Conservation (phyloP, 2,329 filamentous ascomycete species). For the Aspergillus thermomutatus region DNA sequence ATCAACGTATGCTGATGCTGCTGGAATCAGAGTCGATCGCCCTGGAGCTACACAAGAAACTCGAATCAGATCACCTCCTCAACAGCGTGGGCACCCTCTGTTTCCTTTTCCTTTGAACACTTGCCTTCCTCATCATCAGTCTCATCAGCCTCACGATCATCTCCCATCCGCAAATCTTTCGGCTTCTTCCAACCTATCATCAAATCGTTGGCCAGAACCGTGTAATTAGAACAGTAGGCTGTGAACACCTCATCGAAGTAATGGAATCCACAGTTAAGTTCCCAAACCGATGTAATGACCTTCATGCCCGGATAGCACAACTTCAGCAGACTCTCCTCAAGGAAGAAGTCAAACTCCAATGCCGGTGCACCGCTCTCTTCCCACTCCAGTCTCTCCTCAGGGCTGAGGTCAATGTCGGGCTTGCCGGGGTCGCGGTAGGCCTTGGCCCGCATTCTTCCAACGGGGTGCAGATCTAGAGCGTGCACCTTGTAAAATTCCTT, state of each 20-base stretch:
- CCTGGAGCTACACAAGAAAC: not conserved
- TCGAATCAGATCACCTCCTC: not conserved
- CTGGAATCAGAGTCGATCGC: not conserved
- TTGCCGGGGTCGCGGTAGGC: constrained; percentile 46
- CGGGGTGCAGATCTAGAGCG: constrained; percentile 44
- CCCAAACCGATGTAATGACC: constrained; percentile 53
- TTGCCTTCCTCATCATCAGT: constrained; percentile 9
- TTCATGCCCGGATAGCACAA: constrained; percentile 65
- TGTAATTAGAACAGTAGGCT: constrained; percentile 61
- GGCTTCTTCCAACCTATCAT: constrained; percentile 66
- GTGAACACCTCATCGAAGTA: constrained; percentile 61
- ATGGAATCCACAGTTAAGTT: constrained; percentile 57
- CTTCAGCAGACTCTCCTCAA: constrained; percentile 61
- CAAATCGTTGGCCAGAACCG: constrained; percentile 64
- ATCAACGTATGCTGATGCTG: not conserved
- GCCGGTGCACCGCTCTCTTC: constrained; percentile 13
- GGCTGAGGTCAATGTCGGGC: constrained; percentile 36
- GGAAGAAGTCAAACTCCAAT: constrained; percentile 54
- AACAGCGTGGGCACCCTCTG: not conserved
- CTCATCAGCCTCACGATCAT: constrained; percentile 8
- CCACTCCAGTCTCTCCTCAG: constrained; percentile 29
- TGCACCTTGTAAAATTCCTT: constrained; percentile 48
- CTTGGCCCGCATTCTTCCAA: constrained; percentile 54
- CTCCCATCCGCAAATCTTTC: constrained; percentile 15
- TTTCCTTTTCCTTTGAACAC: constrained; percentile 8